Conservation (phyloP, 2,329 filamentous ascomycete species). For the Neofusicoccum cordaticola region DNA sequence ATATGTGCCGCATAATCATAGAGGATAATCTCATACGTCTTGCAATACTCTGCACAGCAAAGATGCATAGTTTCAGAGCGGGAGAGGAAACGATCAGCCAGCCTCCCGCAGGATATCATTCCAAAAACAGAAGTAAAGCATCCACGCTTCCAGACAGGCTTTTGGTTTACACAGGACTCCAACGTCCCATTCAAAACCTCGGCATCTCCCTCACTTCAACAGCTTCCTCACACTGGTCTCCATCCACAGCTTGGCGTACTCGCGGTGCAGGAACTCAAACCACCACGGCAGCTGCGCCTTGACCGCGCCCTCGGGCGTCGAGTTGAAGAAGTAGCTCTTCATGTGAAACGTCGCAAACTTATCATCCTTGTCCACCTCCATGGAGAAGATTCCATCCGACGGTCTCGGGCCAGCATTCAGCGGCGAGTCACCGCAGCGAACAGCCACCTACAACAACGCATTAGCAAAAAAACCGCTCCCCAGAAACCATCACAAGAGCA, state of each 20-base stretch:
- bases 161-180: neutral
- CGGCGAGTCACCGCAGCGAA: conserved; percentile 39
- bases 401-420: conserved; percentile 28
- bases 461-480: conserved; percentile 16
- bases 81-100: too few species aligned
- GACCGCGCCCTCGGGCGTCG: conserved; percentile 34
- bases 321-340: conserved; percentile 40
- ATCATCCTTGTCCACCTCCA: conserved; percentile 38
- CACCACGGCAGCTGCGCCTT: conserved; percentile 27
- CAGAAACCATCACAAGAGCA: neutral
- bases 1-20: too few species aligned
- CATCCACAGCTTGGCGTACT: conserved; percentile 43
- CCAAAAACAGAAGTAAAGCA: neutral
- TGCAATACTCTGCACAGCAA: too few species aligned
- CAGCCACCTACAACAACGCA: conserved; percentile 27
- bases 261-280: conserved; percentile 33
- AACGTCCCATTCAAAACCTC: too few species aligned
- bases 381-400: conserved; percentile 37
- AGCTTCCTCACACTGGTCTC: conserved; percentile 39
- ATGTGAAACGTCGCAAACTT: conserved; percentile 38
- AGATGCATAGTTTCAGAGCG: too few species aligned
- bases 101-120: neutral
- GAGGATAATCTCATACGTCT: too few species aligned
- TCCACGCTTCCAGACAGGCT: neutral
- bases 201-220: conserved; percentile 24